Conservation (phyloP, 805 yeast species). For the Candida ascalaphidarum region DNA sequence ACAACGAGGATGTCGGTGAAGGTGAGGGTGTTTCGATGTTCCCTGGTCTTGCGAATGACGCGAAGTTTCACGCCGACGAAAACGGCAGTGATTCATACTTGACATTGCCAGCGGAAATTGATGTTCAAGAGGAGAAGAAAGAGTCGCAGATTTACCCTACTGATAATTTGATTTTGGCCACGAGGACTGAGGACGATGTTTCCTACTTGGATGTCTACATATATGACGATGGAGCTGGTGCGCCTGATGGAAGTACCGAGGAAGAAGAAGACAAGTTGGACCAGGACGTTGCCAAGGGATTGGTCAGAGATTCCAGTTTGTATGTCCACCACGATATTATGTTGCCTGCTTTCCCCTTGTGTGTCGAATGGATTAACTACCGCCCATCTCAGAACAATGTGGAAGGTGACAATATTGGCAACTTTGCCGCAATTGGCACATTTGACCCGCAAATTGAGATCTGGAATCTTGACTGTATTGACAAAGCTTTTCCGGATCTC, state of each 20-base stretch:
- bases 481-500: constrained; percentile 90
- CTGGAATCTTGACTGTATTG: constrained; percentile 91
- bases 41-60: constrained; percentile 61
- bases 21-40: constrained; percentile 60
- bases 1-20: constrained; percentile 48
- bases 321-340: constrained; percentile 95
- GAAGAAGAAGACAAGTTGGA: constrained; percentile 61
- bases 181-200: constrained; percentile 93
- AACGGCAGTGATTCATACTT: constrained; percentile 50
- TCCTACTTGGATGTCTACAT: constrained; percentile 89
- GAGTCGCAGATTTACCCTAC: constrained; percentile 84
- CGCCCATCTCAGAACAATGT: constrained; percentile 42
- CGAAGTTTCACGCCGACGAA: constrained; percentile 40
- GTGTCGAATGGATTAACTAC: constrained; percentile 91
- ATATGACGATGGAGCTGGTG: constrained; percentile 89
- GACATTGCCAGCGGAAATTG: constrained; percentile 54
- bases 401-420: constrained; percentile 48
- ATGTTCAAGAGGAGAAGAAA: constrained; percentile 64
- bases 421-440: constrained; percentile 94
- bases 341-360: constrained; percentile 94
- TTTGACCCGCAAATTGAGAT: constrained; percentile 96
- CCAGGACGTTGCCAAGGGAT: constrained; percentile 67
- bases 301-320: constrained; percentile 62
- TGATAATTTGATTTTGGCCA: constrained; percentile 81
- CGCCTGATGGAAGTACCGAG: constrained; percentile 58